A percentile compares a stretch with the other conserved stretches of the same genome.
These are phyloP conservation scores for Smallanthus sonchifolius DNA, from an alignment of 129 eudicot species.

Conservation along the genomic window DNA sequence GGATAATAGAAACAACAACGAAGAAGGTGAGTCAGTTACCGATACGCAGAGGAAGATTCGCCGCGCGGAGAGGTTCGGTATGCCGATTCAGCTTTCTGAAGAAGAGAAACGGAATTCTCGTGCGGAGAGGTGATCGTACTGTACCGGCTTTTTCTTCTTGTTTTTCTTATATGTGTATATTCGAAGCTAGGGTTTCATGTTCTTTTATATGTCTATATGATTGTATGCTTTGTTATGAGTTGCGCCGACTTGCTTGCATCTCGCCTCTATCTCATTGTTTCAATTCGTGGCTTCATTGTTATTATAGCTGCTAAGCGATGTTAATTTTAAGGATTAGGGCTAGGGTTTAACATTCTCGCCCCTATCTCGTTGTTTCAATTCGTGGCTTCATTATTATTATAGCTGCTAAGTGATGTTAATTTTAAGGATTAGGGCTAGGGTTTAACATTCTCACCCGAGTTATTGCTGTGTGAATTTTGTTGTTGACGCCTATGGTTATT, in stretches of 20 bases:
- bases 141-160: neutral
- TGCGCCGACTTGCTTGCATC: too few species aligned
- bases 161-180: neutral
- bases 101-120: slow-evolving; percentile 83
- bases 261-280: neutral
- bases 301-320: neutral
- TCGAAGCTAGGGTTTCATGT: slow-evolving; percentile 10
- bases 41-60: slow-evolving; percentile 68
- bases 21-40: slow-evolving; percentile 31
- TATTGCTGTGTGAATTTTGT: neutral
- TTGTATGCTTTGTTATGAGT: neutral
- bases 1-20: neutral
- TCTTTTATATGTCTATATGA: neutral
- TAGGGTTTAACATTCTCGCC: neutral
- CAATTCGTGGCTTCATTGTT: neutral
- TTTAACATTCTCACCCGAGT: neutral
- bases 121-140: slow-evolving; percentile 67
- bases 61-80: slow-evolving; percentile 91
- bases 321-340: neutral
- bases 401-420: too few species aligned
- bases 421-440: slow-evolving; percentile 1
- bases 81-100: slow-evolving; percentile 80
- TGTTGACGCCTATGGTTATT: neutral
- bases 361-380: neutral
- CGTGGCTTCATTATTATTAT: neutral